phyloP scores from a whole-genome alignment of 2,329 filamentous ascomycete species.

The Cercospora berteroae region DNA sequence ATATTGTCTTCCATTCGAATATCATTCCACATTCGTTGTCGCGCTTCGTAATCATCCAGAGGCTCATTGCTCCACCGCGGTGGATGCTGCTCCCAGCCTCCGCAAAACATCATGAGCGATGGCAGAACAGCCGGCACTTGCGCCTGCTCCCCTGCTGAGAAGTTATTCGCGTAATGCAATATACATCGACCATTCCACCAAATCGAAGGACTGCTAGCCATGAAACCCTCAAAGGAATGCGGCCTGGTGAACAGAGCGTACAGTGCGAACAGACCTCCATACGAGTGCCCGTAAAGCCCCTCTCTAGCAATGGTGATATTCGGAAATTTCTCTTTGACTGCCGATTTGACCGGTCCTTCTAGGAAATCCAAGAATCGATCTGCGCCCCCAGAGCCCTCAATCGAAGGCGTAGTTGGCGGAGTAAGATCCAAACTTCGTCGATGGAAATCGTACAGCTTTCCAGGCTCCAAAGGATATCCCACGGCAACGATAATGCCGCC shows the following conservation, averaged over 20 bases:
- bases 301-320: not conserved
- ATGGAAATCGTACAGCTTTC: not conserved
- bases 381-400: not conserved
- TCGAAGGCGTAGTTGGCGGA: not conserved
- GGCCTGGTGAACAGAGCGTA: not conserved
- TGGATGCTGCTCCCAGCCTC: not conserved
- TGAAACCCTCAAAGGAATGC: not conserved
- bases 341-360: not conserved
- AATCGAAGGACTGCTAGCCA: not conserved
- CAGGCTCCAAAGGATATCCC: not conserved
- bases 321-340: not conserved
- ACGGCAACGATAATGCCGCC: not conserved
- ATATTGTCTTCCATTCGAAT: not conserved
- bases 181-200: not conserved
- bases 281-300: not conserved
- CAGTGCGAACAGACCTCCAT: not conserved
- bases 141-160: not conserved
- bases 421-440: not conserved
- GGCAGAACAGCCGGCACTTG: accelerated
- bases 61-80: not conserved
- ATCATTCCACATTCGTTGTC: not conserved
- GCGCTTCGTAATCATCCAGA: not conserved
- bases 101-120: not conserved
- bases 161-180: not conserved
- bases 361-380: not conserved